Base-by-base conservation (phyloP, 257 asterid genomes). In the Solanum peruvianum region DNA sequence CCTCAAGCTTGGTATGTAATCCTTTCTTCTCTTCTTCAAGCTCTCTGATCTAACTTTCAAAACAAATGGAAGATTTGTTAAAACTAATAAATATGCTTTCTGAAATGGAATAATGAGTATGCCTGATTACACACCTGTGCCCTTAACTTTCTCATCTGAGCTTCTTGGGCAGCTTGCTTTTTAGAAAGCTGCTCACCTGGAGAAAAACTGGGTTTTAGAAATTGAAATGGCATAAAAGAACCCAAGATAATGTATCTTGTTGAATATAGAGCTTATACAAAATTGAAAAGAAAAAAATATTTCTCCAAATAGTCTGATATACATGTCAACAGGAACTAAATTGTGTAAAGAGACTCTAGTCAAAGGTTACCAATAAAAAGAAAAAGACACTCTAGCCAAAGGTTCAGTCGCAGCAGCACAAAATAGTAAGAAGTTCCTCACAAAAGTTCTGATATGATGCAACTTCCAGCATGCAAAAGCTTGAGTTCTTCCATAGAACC, bases 11-110 rank as follows among this genome's bases (percentile, higher is more conserved):
- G 80, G 98, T 91, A 78, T 89, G 89, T 88, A 95, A 81, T 69
- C 98, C 98, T 88, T 97, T 97, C 93, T 97, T 97, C 95, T 97
- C 99, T 91, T 97, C 99, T 91, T 97, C 99, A 85, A 95, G 94
- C 95, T 96, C 99, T 89, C 99, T 95, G 91, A 93, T 93, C 99
- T 97, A 92, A 93, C 92, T 95, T 93, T 85, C 97, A 93, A 35
- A 88, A 90, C 91, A 89, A 93, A 91, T 87, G 86, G 80, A 83
- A 86, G 80, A 86, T 58, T 29, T 67, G 88, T 86, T 86, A 85
- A 88, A 86, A 80, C 83, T 89, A 83, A 82, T 42, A 33, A 82
- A 84, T 86, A 84, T 87, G 83, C 66, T 67, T 82, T 82, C 83
- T 42, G 83, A 88, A 87, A 88, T 67, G 27, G 66, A 91, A 45